Percentiles rank a stretch among this genome's conserved stretches.
Conservation (phyloP, 2,329 filamentous ascomycete genomes). For the Epichloe sp. region DNA sequence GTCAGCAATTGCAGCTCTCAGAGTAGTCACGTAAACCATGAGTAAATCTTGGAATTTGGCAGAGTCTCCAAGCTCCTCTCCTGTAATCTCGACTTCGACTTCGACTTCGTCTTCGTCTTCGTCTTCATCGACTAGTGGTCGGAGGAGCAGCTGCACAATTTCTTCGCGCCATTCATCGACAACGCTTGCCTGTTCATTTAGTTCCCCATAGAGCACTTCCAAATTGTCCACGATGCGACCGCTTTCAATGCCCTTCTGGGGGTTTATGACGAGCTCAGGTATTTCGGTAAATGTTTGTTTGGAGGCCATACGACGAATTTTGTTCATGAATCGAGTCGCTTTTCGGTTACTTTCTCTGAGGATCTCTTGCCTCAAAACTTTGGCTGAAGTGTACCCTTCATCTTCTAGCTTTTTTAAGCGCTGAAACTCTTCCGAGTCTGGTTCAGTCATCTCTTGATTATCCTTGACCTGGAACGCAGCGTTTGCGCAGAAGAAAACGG, state of each 20-base stretch:
- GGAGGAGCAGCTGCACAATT: conserved; percentile 57
- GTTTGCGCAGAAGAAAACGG: conserved; percentile 74
- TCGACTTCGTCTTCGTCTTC: conserved; percentile 54
- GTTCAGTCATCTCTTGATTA: conserved; percentile 47
- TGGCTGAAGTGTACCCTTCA: conserved; percentile 64
- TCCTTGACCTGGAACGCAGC: conserved; percentile 73
- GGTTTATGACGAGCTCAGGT: conserved; percentile 39
- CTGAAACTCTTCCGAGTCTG: conserved; percentile 54
- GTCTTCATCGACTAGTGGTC: conserved; percentile 74
- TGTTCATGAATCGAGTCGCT: conserved; percentile 41
- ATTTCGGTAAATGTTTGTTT: conserved; percentile 47
- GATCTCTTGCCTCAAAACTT: conserved; percentile 64
- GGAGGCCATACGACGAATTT: conserved; percentile 39
- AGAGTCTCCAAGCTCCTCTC: conserved; percentile 81
- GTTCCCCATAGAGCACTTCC: conserved; percentile 46
- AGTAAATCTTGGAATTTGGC: conserved; percentile 81
- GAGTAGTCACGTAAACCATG: conserved; percentile 69
- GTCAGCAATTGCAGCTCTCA: conserved; percentile 67
- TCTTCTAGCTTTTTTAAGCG: conserved; percentile 60
- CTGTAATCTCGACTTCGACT: conserved; percentile 63
- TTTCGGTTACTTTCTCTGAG: conserved; percentile 38
- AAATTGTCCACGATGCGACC: conserved; percentile 52
- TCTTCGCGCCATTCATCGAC: conserved; percentile 64
- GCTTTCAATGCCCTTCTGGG: conserved; percentile 58
- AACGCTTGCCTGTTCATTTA: conserved; percentile 60